Evolutionary conservation across 1,284 basidiomycete species (phyloP).

Genomic region (Apiotrichum gamsii): DNA sequence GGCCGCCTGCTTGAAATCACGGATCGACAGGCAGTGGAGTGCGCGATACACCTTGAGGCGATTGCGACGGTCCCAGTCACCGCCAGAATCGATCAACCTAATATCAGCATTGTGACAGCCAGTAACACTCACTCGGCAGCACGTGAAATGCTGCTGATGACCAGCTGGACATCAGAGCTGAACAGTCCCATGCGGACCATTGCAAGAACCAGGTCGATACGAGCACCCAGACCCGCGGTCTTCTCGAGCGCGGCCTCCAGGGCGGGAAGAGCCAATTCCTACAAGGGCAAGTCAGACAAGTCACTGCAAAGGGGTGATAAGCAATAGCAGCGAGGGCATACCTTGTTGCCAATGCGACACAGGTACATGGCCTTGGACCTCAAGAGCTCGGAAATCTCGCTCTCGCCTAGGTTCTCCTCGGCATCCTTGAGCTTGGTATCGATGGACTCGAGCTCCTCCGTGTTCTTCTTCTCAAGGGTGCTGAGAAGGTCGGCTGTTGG

Average conservation of each 20-base stretch:
- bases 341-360: conserved; percentile 88
- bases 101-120: conserved; percentile 2
- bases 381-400: conserved; percentile 82
- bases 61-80: conserved; percentile 97
- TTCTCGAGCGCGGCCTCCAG: conserved; percentile 83
- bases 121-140: conserved; percentile 66
- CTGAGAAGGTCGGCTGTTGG: conserved; percentile 59
- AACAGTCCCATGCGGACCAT: conserved; percentile 89
- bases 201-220: conserved; percentile 87
- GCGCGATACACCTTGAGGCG: conserved; percentile 93
- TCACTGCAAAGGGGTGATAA: too few relatives aligned
- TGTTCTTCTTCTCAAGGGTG: conserved; percentile 68
- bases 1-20: conserved; percentile 65
- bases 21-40: conserved; percentile 75
- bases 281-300: background rate
- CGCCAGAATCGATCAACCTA: conserved; percentile 88
- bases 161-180: conserved; percentile 72
- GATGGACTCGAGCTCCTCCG: conserved; percentile 66
- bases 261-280: conserved; percentile 71
- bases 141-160: conserved; percentile 66
- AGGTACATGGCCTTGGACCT: conserved; percentile 80
- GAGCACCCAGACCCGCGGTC: conserved; percentile 83
- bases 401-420: conserved; percentile 85
- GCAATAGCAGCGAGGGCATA: conserved; percentile 46
- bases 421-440: conserved; percentile 78